These are phyloP conservation scores for Trichoderma sp. DNA, from an alignment of 2,329 filamentous ascomycete genomes.

Conservation along the genomic window DNA sequence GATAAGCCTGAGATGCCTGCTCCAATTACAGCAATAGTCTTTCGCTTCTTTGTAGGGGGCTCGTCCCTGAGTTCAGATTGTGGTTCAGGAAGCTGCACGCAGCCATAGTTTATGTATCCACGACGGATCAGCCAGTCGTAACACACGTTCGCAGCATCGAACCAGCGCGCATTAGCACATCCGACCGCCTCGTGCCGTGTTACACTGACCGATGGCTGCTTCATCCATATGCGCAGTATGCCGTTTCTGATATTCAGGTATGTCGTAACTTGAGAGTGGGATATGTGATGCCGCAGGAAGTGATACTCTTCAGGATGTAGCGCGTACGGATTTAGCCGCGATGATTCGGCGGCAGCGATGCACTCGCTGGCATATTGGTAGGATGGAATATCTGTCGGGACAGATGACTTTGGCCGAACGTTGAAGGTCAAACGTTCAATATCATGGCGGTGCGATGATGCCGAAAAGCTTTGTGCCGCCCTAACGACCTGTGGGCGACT, in stretches of 20 bases:
- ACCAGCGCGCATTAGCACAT: slow-evolving; percentile 85
- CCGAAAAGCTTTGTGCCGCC: slow-evolving; percentile 20
- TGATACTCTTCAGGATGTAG: slow-evolving; percentile 82
- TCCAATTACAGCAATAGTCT: slow-evolving; percentile 81
- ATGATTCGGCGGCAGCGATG: slow-evolving; percentile 83
- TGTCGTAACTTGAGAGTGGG: slow-evolving; percentile 83
- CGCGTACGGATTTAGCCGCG: slow-evolving; percentile 83
- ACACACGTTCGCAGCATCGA: slow-evolving; percentile 81
- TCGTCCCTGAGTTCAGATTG: slow-evolving; percentile 41
- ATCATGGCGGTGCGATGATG: slow-evolving; percentile 30
- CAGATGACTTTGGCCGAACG: slow-evolving; percentile 74
- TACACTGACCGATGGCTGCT: slow-evolving; percentile 79
- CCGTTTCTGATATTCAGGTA: slow-evolving; percentile 96
- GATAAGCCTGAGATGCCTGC: slow-evolving; percentile 93
- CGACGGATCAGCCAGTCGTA: slow-evolving; percentile 89
- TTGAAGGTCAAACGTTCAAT: slow-evolving; percentile 47
- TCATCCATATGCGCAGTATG: slow-evolving; percentile 84
- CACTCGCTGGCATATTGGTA: slow-evolving; percentile 88
- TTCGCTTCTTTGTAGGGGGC: slow-evolving; percentile 48
- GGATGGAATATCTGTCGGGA: slow-evolving; percentile 70
- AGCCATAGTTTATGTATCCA: slow-evolving; percentile 97
- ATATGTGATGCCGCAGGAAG: slow-evolving; percentile 77
- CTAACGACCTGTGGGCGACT: slow-evolving; percentile 26
- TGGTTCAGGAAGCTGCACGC: slow-evolving; percentile 61
- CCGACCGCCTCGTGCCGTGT: slow-evolving; percentile 83